Evolutionary conservation across 2,329 filamentous ascomycete species (phyloP).

Genomic region (Lachnellula occidentalis): DNA sequence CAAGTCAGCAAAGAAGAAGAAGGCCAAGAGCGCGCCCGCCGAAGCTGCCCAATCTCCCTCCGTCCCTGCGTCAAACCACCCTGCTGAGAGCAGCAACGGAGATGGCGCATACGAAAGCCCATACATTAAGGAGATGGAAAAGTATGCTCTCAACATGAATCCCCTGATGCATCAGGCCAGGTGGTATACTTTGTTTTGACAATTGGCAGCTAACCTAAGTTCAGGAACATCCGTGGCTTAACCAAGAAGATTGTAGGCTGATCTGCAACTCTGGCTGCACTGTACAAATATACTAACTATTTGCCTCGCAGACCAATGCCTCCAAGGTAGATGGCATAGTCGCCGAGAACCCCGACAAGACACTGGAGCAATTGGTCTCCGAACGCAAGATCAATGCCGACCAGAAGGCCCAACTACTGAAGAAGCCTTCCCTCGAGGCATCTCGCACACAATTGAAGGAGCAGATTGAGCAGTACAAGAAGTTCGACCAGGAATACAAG

Average conservation of each 20-base stretch:
- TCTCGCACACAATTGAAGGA: conserved; percentile 68
- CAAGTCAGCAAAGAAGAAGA: conserved; percentile 67
- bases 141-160: conserved; percentile 51
- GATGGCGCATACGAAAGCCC: conserved; percentile 65
- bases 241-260: conserved; percentile 85
- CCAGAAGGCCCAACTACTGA: conserved; percentile 70
- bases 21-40: conserved; percentile 53
- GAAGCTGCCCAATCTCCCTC: conserved; percentile 40
- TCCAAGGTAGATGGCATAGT: conserved; percentile 68
- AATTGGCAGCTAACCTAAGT: conserved; percentile 9
- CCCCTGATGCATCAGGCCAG: too few species aligned
- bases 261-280: background rate
- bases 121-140: conserved; percentile 84
- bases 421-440: conserved; percentile 67
- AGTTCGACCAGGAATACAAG: conserved; percentile 68
- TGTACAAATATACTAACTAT: conserved; percentile 13
- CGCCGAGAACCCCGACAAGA: conserved; percentile 62
- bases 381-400: conserved; percentile 73
- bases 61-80: conserved; percentile 47
- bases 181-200: conserved; percentile 7
- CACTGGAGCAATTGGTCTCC: conserved; percentile 67
- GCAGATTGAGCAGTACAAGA: conserved; percentile 68
- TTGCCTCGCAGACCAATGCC: conserved; percentile 53
- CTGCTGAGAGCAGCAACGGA: conserved; percentile 29
- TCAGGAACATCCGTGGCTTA: conserved; percentile 81